A percentile compares a stretch with the other conserved stretches of the same genome.
Conservation (phyloP, 441 rosid species). For the Lepidium campestre region DNA sequence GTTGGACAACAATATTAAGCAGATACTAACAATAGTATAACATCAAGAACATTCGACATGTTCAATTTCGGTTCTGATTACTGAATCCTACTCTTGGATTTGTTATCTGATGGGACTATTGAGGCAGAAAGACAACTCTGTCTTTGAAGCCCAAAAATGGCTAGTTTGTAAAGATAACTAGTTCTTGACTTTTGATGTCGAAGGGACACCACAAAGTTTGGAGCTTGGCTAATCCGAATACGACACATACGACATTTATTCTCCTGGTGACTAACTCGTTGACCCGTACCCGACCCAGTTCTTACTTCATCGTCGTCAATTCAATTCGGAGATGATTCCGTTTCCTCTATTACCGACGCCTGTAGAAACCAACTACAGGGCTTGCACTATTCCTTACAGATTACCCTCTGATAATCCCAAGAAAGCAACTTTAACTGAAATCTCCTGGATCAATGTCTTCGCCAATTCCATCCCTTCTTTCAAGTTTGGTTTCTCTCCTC, state of each 20-base stretch:
- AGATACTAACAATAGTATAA: too few relatives aligned
- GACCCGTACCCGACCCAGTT: not conserved
- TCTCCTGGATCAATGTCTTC: constrained; percentile 86
- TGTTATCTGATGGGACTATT: too few relatives aligned
- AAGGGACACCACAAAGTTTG: not conserved
- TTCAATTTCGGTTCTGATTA: too few relatives aligned
- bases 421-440: constrained; percentile 75
- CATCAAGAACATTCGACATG: too few relatives aligned
- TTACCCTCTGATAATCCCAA: constrained; percentile 77
- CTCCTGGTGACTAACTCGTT: not conserved
- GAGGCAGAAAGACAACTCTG: too few relatives aligned
- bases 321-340: constrained; percentile 45
- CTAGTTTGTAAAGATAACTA: too few relatives aligned
- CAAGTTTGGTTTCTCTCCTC: constrained; percentile 35
- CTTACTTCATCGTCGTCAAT: not conserved
- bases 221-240: not conserved
- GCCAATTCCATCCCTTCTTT: constrained; percentile 81
- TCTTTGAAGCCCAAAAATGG: too few relatives aligned
- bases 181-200: too few relatives aligned
- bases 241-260: not conserved
- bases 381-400: constrained; percentile 83
- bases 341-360: constrained; percentile 72
- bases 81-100: too few relatives aligned
- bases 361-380: constrained; percentile 72
- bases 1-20: too few relatives aligned